phyloP scores from a whole-genome alignment of 1,284 basidiomycete genomes.

The Inonotus hispidus region DNA sequence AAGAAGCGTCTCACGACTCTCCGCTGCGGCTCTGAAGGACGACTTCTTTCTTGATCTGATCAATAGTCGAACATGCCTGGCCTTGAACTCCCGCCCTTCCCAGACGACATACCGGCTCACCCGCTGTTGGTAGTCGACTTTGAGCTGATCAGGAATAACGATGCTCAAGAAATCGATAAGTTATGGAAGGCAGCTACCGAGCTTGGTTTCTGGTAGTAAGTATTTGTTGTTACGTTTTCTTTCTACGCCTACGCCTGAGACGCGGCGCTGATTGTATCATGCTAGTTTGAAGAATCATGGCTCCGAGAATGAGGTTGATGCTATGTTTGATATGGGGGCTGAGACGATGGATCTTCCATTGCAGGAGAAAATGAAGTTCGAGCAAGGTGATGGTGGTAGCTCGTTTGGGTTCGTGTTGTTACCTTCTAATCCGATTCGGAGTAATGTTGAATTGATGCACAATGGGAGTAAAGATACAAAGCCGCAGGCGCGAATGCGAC shows the following conservation, averaged over 20 bases:
- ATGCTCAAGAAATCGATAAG: slow-evolving; percentile 36
- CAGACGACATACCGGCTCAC: slow-evolving; percentile 42
- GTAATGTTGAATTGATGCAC: background rate
- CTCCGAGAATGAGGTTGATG: slow-evolving; percentile 43
- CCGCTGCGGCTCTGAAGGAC: background rate
- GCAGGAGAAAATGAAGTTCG: slow-evolving; percentile 58
- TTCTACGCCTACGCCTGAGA: no score
- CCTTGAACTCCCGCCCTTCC: slow-evolving; percentile 37
- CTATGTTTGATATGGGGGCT: slow-evolving; percentile 57
- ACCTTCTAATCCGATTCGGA: background rate
- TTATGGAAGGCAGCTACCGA: slow-evolving; percentile 49
- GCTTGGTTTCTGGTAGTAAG: slow-evolving; percentile 53
- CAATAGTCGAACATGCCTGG: slow-evolving; percentile 22
- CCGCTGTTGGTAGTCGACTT: slow-evolving; percentile 50
- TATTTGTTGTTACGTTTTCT: slow-evolving; percentile 8
- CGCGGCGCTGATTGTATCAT: background rate
- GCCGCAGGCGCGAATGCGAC: slow-evolving; percentile 56
- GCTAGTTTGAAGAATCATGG: slow-evolving; percentile 58
- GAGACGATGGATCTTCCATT: slow-evolving; percentile 53
- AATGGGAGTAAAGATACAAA: slow-evolving; percentile 47
- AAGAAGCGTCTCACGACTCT: background rate
- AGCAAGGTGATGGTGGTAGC: slow-evolving; percentile 57
- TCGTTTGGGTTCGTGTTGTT: slow-evolving; percentile 49
- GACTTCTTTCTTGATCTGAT: background rate
- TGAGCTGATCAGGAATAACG: slow-evolving; percentile 32